Conservation (phyloP, 805 yeast genomes). For the Ascoidea tarda region DNA sequence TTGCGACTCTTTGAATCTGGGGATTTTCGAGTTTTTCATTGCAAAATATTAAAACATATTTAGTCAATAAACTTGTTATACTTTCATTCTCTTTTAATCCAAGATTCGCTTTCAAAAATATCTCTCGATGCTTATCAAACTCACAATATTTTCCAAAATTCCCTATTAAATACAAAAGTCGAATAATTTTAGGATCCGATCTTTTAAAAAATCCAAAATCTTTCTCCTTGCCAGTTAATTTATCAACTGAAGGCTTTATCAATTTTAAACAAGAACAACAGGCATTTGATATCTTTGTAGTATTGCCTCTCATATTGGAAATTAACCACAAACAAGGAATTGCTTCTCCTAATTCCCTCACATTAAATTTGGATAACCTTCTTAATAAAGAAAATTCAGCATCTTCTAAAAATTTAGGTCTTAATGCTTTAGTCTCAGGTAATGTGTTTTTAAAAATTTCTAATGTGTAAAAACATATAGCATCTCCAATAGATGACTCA, state of each 20-base stretch:
- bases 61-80: constrained; percentile 41
- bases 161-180: constrained; percentile 52
- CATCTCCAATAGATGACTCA: constrained; percentile 25
- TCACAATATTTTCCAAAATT: constrained; percentile 57
- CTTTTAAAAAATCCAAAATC: constrained; percentile 8
- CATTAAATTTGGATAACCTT: constrained; percentile 44
- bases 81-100: constrained; percentile 38
- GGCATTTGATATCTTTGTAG: constrained; percentile 40
- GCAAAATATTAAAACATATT: constrained; percentile 43
- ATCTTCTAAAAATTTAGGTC: constrained; percentile 33
- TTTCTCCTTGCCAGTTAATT: constrained; percentile 6
- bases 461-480: constrained; percentile 33
- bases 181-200: constrained; percentile 32
- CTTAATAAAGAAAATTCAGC: constrained; percentile 39
- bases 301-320: constrained; percentile 30
- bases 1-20: constrained; percentile 33
- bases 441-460: constrained; percentile 39
- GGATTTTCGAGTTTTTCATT: constrained; percentile 17
- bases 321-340: constrained; percentile 55
- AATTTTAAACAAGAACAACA: constrained; percentile 44
- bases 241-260: constrained; percentile 30
- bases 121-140: constrained; percentile 30
- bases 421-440: constrained; percentile 27
- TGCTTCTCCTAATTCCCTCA: constrained; percentile 55
- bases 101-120: constrained; percentile 24